These are phyloP conservation scores for Chlamydomonas schloesseri DNA, from an alignment of 139 green algal species.

Conservation along the genomic window DNA sequence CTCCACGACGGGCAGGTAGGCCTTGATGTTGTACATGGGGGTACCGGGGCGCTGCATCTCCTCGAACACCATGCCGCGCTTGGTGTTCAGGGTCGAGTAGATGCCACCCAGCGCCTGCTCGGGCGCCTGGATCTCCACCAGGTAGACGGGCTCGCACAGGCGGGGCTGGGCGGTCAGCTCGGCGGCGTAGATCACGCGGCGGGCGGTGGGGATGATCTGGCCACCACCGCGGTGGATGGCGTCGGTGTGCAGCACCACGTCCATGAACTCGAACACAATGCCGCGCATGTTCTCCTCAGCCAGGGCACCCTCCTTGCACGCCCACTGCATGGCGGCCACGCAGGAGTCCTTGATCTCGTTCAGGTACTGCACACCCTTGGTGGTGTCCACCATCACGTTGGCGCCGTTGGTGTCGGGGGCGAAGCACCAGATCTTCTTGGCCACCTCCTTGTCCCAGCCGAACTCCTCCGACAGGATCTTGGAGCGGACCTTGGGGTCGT, in stretches of 20 bases:
- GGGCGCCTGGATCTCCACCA: slow-evolving; percentile 99
- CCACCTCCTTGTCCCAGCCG: slow-evolving; percentile 99
- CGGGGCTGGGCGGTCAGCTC: slow-evolving; percentile 92
- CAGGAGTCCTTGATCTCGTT: slow-evolving; percentile 99
- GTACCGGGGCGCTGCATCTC: slow-evolving; percentile 97
- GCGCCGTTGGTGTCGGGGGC: slow-evolving; percentile 98
- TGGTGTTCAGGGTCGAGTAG: slow-evolving; percentile 96
- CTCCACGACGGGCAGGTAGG: slow-evolving; percentile 96
- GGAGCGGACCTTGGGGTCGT: slow-evolving; percentile 93
- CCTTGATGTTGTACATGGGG: slow-evolving; percentile 99
- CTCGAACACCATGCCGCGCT: slow-evolving; percentile 99
- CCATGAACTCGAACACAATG: slow-evolving; percentile 92
- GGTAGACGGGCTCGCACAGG: slow-evolving; percentile 97
- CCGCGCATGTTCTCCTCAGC: slow-evolving; percentile 99
- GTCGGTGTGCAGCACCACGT: slow-evolving; percentile 98
- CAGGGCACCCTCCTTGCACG: slow-evolving; percentile 97
- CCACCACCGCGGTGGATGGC: slow-evolving; percentile 98
- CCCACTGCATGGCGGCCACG: slow-evolving; percentile 99
- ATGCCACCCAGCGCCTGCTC: slow-evolving; percentile 81
- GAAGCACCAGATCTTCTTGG: slow-evolving; percentile 99
- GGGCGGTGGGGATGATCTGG: slow-evolving; percentile 98
- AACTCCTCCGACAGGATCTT: slow-evolving; percentile 95
- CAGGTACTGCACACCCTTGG: slow-evolving; percentile 99
- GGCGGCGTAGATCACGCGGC: slow-evolving; percentile 93
- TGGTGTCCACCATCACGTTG: slow-evolving; percentile 97